Conservation (phyloP, 2,329 filamentous ascomycete genomes). For the Claviceps pazoutovae region DNA sequence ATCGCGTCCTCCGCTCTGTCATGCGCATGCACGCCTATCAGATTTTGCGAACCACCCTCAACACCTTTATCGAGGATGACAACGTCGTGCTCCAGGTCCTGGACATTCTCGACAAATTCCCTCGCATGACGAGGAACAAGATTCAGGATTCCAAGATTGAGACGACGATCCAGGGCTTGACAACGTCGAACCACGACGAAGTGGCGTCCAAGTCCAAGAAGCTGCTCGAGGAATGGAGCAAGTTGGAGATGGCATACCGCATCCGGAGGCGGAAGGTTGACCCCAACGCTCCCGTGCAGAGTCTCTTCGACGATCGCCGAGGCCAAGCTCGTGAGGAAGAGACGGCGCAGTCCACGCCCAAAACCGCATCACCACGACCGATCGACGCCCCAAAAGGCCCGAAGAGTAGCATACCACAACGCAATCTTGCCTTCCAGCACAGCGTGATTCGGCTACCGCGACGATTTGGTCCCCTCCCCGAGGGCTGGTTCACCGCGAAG, state of each 20-base stretch:
- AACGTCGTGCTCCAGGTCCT: conserved; percentile 84
- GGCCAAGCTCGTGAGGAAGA: conserved; percentile 29
- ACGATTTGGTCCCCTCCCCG: conserved; percentile 44
- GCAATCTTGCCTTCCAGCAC: conserved; percentile 37
- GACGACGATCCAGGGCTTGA: conserved; percentile 57
- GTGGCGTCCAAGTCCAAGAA: conserved; percentile 58
- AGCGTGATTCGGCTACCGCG: conserved; percentile 38
- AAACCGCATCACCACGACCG: conserved; percentile 28
- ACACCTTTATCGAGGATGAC: conserved; percentile 74
- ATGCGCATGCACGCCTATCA: conserved; percentile 96
- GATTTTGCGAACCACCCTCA: conserved; percentile 77
- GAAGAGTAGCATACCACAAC: conserved; percentile 44
- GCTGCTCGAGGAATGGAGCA: conserved; percentile 75
- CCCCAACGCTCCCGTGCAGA: conserved; percentile 43
- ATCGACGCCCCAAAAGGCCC: conserved; percentile 43
- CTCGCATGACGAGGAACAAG: conserved; percentile 88
- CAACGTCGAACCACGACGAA: conserved; percentile 54
- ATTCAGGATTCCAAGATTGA: conserved; percentile 95
- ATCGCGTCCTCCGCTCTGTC: conserved; percentile 73
- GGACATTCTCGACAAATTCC: conserved; percentile 77
- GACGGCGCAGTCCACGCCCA: conserved; percentile 21
- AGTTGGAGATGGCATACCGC: conserved; percentile 78
- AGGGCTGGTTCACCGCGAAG: conserved; percentile 74
- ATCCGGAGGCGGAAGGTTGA: conserved; percentile 85
- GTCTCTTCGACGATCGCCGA: conserved; percentile 51